Base-by-base conservation (phyloP, 306 rosid genomes). In the Pachyrhizus erosus region DNA sequence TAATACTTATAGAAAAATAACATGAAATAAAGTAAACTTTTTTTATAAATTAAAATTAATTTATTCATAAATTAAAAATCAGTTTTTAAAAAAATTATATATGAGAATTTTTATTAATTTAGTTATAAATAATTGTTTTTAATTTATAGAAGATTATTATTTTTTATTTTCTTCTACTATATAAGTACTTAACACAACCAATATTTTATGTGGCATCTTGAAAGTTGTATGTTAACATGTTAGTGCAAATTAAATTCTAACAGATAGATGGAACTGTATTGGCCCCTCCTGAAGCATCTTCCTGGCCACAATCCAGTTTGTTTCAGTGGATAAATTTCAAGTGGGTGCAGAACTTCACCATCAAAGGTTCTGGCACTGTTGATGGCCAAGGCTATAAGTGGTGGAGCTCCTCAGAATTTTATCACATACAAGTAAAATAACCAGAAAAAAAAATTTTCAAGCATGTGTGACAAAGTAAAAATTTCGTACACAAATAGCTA, bases 311-410 rank as follows among this genome's bases (percentile, higher is more conserved):
- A 82, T 89, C 91, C 29, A 89, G 88, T 81, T 76, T 92, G 64
- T 92, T 84, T 79, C 98, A 96, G 73, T 93, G 97, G 99, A 87
- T 96, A 73, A 91, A 92, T 90, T 87, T 96, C 84, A 96, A 96
- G 88, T 91, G 92, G 91, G 57, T 92, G 37, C 90, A 87, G 7
- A 92, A 88, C 43, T 92, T 96, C 85, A 96, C 98, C 61, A 76
- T 96, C 85, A 91, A 83, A 78, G 99, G 99, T 33, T 57, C 89
- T 81, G 99, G 99, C 37, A 84, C 87, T 85, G 83, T 93, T 55
- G 91, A 96, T 86, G 99, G 98, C 76, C 93, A 92, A 86, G 98
- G 99, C 72, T 82, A 73, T 77, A 74, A 87, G 18, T 96, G 98
- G 99, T 96, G 99, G 99, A 61, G 39, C 15, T 46, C 64, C 72